Conservation (phyloP, 2,329 filamentous ascomycete genomes). For the Sporothrix sp. region DNA sequence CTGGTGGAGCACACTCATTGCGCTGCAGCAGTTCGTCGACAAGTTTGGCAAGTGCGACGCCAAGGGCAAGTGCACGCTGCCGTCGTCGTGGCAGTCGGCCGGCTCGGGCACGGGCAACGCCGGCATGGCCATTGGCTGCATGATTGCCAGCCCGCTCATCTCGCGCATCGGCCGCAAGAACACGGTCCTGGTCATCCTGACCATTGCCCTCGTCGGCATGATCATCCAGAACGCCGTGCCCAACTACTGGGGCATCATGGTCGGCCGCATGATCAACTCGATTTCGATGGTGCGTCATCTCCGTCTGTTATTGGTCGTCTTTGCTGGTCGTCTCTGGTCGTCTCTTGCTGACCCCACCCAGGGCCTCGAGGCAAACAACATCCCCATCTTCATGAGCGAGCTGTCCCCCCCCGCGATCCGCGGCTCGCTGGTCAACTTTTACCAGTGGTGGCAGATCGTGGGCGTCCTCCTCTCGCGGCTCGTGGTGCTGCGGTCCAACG, state of each 20-base stretch:
- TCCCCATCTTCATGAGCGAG: conserved; percentile 17
- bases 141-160: background rate
- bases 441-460: conserved; percentile 11
- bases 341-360: background rate
- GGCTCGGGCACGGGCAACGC: conserved; percentile 6
- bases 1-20: conserved; percentile 12
- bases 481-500: background rate
- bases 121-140: conserved; percentile 9
- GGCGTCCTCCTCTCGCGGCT: conserved; percentile 11
- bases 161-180: conserved; percentile 2
- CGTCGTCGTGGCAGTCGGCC: conserved; percentile 3
- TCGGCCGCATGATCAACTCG: conserved; percentile 9
- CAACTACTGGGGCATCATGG: conserved; percentile 15
- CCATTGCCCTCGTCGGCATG: conserved; percentile 6
- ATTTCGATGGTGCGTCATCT: conserved; percentile 6
- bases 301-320: background rate
- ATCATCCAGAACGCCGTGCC: conserved; percentile 8
- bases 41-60: background rate
- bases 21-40: conserved; percentile 2
- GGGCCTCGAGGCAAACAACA: conserved; percentile 12
- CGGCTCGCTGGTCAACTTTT: conserved; percentile 16
- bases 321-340: background rate
- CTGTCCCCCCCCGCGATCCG: conserved; percentile 14
- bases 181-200: conserved; percentile 4
- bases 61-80: background rate